Evolutionary conservation across 2,329 filamentous ascomycete species (phyloP).

Genomic region (Conoideocrella luteorostrata): DNA sequence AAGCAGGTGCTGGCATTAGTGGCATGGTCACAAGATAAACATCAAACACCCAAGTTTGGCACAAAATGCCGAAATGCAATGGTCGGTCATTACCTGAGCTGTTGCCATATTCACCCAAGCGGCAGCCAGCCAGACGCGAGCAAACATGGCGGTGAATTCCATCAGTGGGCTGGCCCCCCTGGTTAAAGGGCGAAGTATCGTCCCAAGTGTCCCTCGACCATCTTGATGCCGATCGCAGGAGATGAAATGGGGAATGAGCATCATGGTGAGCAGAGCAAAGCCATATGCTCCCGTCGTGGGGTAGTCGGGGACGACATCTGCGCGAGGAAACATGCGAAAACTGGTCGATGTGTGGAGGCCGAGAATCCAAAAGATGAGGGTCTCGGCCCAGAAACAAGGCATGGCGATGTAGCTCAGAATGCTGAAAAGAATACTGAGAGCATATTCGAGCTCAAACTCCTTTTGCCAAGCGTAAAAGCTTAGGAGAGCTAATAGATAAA

Average conservation of each 20-base stretch:
- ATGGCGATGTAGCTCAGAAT: not conserved
- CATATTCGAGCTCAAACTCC: not conserved
- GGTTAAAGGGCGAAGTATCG: too few relatives aligned
- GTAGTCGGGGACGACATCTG: not conserved
- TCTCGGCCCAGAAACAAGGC: not conserved
- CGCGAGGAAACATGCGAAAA: not conserved
- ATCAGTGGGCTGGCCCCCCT: not conserved
- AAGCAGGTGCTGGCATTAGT: not conserved
- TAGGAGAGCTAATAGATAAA: too few relatives aligned
- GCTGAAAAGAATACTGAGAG: not conserved
- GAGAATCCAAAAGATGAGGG: not conserved
- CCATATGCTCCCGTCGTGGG: not conserved
- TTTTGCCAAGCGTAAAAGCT: too few relatives aligned
- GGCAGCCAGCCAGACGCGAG: not conserved
- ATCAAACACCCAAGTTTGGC: not conserved
- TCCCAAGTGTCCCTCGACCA: too few relatives aligned
- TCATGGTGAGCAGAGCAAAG: not conserved
- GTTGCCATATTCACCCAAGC: not conserved
- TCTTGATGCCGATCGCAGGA: not conserved
- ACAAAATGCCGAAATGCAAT: not conserved
- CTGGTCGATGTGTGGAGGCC: not conserved
- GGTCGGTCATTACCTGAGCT: not conserved
- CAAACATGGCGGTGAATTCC: not conserved
- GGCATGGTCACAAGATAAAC: not conserved
- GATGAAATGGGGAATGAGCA: not conserved